Evolutionary conservation across 192 early-diverging fungal genomes (phyloP), one percentile per base, ranked within the genome.

Genomic region (Cladochytrium replicatum): DNA sequence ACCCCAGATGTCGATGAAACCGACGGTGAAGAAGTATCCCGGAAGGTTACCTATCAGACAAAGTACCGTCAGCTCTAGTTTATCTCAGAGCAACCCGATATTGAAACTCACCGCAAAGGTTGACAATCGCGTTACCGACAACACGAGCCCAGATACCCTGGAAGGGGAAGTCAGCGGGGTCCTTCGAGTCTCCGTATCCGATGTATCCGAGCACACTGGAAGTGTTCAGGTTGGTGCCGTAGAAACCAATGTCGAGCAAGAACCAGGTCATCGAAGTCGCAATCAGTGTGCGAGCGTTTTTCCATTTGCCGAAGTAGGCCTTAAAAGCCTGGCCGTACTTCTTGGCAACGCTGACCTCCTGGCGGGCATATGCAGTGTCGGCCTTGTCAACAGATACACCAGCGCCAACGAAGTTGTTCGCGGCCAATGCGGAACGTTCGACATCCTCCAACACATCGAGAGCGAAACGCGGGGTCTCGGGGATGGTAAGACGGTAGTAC

Each of bases 21-120:
- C 85, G 48, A 91, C 86, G 2, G 88, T 64, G 52, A 91, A 69
- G 86, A 84, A 88, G 79, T 92, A 90, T 39, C 87, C 87, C 21
- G 89, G 89, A 6, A 92, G 76, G 25, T 81, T 81, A 37, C 88
- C 88, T 13, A 87, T n/a, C n/a, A n/a, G n/a, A n/a, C n/a, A n/a
- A n/a, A n/a, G n/a, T n/a, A n/a, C n/a, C n/a, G n/a, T n/a, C n/a
- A n/a, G n/a, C n/a, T n/a, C n/a, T n/a, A n/a, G n/a, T n/a, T n/a
- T n/a, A n/a, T n/a, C n/a, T n/a, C n/a, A n/a, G n/a, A n/a, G n/a
- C n/a, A n/a, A n/a, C n/a, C n/a, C n/a, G n/a, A n/a, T n/a, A n/a
- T n/a, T n/a, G n/a, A n/a, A n/a, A n/a, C n/a, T n/a, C n/a, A n/a
- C n/a, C n/a, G n/a, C n/a, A 69, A 11, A 87, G 48, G 31, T 81